Conservation (phyloP, 176 grass and related monocot genomes). For the Aechmea fasciata region DNA sequence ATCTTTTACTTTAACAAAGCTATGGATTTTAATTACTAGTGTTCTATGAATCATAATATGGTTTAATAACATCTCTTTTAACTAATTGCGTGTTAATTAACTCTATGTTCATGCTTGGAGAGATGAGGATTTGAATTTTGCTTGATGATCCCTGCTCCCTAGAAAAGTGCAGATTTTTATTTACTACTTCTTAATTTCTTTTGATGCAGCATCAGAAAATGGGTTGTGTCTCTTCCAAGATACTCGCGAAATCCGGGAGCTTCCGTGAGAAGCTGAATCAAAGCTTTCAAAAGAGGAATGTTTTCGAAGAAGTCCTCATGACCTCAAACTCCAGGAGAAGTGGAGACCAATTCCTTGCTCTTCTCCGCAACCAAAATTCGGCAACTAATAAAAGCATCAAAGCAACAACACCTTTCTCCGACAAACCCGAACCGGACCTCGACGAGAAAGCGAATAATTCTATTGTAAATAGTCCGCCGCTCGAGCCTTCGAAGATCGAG, state of each 20-base stretch:
- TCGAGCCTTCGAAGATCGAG: slow-evolving; percentile 31
- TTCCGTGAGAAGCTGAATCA: slow-evolving; percentile 38
- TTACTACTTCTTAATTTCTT: too few species aligned
- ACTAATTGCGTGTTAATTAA: too few species aligned
- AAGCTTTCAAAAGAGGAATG: slow-evolving; percentile 44
- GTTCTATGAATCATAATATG: not conserved
- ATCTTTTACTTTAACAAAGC: not conserved
- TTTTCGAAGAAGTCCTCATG: slow-evolving; percentile 58
- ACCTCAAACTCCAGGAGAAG: slow-evolving; percentile 56
- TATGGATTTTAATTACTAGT: not conserved
- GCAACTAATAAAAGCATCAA: slow-evolving; percentile 18
- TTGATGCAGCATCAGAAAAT: slow-evolving; percentile 14
- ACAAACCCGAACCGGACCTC: slow-evolving; percentile 4
- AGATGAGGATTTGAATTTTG: too few species aligned
- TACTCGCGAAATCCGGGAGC: slow-evolving; percentile 55
- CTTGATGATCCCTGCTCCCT: too few species aligned
- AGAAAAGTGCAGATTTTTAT: too few species aligned
- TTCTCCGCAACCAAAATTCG: slow-evolving; percentile 36
- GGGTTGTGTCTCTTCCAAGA: slow-evolving; percentile 77
- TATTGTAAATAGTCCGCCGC: not conserved
- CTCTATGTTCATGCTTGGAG: too few species aligned
- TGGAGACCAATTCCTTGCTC: slow-evolving; percentile 47
- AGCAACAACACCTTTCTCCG: not conserved
- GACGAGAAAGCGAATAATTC: not conserved
- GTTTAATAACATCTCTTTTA: not conserved